phyloP scores from a whole-genome alignment of 768 basidiomycete genomes.

The Xerocomellus intermedius region DNA sequence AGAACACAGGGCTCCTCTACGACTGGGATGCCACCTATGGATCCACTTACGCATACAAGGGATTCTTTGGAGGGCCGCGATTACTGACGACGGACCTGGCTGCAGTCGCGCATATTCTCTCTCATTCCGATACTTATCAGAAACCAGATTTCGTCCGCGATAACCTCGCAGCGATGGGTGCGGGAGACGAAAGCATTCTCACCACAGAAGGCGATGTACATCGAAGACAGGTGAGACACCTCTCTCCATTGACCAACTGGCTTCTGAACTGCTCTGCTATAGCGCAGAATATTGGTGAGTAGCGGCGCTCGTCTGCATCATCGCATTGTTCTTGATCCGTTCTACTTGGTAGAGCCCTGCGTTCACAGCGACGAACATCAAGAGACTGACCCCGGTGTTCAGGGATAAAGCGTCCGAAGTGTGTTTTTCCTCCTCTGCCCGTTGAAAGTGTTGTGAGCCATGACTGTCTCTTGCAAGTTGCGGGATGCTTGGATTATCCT shows the following conservation, averaged over 20 bases:
- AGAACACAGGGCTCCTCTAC: slow-evolving; percentile 49
- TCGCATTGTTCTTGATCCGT: background rate
- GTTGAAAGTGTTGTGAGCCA: background rate
- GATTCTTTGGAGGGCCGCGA: slow-evolving; percentile 51
- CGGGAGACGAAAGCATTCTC: slow-evolving; percentile 48
- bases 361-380: slow-evolving; percentile 50
- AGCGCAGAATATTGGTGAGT: slow-evolving; percentile 54
- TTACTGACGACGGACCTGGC: slow-evolving; percentile 59
- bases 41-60: slow-evolving; percentile 49
- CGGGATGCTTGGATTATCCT: slow-evolving; percentile 42
- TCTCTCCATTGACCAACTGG: background rate
- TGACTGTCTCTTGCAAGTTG: slow-evolving; percentile 33
- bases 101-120: slow-evolving; percentile 58
- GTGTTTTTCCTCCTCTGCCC: slow-evolving; percentile 7
- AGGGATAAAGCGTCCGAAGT: slow-evolving; percentile 56
- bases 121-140: slow-evolving; percentile 54
- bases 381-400: slow-evolving; percentile 54
- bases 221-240: slow-evolving; percentile 43
- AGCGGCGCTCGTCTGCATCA: background rate
- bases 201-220: slow-evolving; percentile 57
- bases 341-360: slow-evolving; percentile 42
- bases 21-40: slow-evolving; percentile 49
- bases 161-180: slow-evolving; percentile 49
- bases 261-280: slow-evolving; percentile 4
- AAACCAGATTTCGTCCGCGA: slow-evolving; percentile 61